Conservation (phyloP, 306 rosid species). For the Ceratonia siliqua region DNA sequence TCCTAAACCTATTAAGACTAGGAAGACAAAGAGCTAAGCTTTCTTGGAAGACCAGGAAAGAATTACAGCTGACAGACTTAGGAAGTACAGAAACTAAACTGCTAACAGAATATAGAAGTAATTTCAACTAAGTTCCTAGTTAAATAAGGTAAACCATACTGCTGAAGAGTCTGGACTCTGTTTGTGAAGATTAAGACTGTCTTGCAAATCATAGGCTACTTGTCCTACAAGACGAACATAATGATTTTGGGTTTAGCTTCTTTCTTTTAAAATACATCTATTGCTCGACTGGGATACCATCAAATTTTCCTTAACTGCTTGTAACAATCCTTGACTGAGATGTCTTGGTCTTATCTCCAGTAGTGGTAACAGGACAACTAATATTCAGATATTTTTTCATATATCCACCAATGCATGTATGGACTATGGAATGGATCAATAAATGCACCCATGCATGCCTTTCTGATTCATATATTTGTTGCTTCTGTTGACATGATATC, state of each 20-base stretch:
- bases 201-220: not conserved
- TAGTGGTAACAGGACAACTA: not conserved
- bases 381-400: not conserved
- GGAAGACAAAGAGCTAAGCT: not conserved
- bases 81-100: not conserved
- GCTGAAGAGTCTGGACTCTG: not conserved
- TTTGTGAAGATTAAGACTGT: not conserved
- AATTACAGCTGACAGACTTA: not conserved
- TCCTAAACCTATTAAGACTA: not conserved
- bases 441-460: not conserved
- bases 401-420: not conserved
- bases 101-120: not conserved
- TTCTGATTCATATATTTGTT: not conserved
- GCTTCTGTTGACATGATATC: constrained; percentile 24
- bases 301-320: constrained; percentile 22
- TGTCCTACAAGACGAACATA: not conserved
- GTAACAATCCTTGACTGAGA: constrained; percentile 1
- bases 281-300: not conserved
- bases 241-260: constrained; percentile 3
- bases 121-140: not conserved
- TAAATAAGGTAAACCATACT: not conserved
- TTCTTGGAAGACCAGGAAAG: not conserved
- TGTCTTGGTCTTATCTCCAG: constrained; percentile 13
- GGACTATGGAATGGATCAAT: not conserved
- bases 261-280: not conserved